Evolutionary conservation across 495 filamentous ascomycete genomes (phyloP).

Genomic region (Hypoxylon lienhwacheense): DNA sequence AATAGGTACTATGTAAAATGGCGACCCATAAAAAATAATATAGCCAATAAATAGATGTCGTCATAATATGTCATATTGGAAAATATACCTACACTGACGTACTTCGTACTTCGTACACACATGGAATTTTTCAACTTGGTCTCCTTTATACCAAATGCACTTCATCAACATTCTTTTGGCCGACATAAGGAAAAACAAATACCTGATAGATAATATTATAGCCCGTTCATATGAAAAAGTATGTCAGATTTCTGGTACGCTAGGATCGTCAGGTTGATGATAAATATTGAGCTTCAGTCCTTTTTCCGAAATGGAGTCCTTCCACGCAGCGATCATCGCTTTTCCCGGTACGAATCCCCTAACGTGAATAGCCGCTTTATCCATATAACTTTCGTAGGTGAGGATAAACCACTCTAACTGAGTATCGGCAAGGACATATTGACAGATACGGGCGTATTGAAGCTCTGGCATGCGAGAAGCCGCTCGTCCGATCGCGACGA

Average conservation of each 20-base stretch:
- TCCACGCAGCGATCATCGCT: slow-evolving; percentile 16
- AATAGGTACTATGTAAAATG: background rate
- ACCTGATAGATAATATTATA: too few relatives aligned
- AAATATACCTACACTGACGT: too few relatives aligned
- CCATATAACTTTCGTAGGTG: slow-evolving; percentile 13
- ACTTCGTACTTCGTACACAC: too few relatives aligned
- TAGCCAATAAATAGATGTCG: too few relatives aligned
- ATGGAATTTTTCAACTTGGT: too few relatives aligned
- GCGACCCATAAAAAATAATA: too few relatives aligned
- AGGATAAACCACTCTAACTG: slow-evolving; percentile 31
- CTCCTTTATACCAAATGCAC: too few relatives aligned
- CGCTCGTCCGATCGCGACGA: slow-evolving; percentile 19
- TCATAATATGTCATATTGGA: too few relatives aligned
- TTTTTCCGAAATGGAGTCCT: background rate
- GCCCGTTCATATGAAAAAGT: background rate
- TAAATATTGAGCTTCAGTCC: slow-evolving; percentile 4
- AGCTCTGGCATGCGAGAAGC: slow-evolving; percentile 21
- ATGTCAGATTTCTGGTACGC: slow-evolving; percentile 9
- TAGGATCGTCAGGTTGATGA: slow-evolving; percentile 7
- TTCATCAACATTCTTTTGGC: too few relatives aligned
- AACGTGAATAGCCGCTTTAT: slow-evolving; percentile 1
- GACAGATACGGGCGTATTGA: slow-evolving; percentile 21
- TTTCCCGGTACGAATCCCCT: slow-evolving; percentile 19
- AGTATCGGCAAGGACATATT: slow-evolving; percentile 27
- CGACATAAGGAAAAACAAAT: too few relatives aligned